Conservation (phyloP, 208 protist species). For the Leishmania turanica region DNA sequence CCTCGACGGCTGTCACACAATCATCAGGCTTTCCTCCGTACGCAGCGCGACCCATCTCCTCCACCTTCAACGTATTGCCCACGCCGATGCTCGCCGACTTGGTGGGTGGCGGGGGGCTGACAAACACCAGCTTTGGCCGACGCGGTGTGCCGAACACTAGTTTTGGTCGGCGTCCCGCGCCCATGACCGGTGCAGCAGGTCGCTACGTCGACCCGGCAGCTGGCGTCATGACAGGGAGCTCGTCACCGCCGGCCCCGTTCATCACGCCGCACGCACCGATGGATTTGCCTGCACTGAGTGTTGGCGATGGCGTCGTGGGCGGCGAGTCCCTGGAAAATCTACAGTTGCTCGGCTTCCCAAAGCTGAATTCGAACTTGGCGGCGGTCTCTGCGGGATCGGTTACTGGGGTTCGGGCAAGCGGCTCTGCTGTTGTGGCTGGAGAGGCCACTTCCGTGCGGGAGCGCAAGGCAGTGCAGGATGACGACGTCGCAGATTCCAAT, state of each 20-base stretch:
- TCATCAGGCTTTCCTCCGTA: slow-evolving; percentile 10
- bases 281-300: neutral
- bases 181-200: slow-evolving; percentile 1
- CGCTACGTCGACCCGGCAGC: slow-evolving; percentile 10
- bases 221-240: neutral
- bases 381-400: neutral
- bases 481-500: neutral
- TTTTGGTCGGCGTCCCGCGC: slow-evolving; percentile 12
- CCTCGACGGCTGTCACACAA: neutral
- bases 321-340: neutral
- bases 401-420: neutral
- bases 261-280: slow-evolving; percentile 13
- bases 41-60: slow-evolving; percentile 6
- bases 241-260: slow-evolving; percentile 11
- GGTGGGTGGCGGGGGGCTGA: slow-evolving; percentile 20
- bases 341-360: slow-evolving; percentile 17
- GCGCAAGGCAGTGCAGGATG: neutral
- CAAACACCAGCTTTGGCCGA: slow-evolving; percentile 35
- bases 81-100: slow-evolving; percentile 30
- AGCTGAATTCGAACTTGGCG: neutral
- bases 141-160: slow-evolving; percentile 28
- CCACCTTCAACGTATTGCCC: slow-evolving; percentile 24
- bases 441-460: neutral
- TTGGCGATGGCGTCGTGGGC: neutral
- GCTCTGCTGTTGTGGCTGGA: neutral